Conservation (phyloP, 208 protist genomes). For the Leishmania braziliensis region DNA sequence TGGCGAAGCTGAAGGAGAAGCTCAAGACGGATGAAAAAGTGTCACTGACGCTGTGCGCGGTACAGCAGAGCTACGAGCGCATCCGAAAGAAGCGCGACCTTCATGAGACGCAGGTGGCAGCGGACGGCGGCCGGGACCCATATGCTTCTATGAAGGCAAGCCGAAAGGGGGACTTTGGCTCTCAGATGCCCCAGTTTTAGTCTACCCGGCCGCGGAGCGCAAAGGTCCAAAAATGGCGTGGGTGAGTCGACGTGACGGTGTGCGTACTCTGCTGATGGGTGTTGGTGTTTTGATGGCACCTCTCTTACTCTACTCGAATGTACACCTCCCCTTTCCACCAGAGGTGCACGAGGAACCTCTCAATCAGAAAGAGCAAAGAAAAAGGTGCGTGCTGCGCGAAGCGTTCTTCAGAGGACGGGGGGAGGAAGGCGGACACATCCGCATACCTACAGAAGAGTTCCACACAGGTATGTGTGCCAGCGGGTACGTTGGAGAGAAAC, state of each 20-base stretch:
- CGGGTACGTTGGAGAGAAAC: background rate
- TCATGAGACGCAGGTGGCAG: conserved; percentile 79
- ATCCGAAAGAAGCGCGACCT: conserved; percentile 81
- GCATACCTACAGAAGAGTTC: background rate
- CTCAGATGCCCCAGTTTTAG: conserved; percentile 62
- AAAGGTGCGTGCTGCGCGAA: background rate
- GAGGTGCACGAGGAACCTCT: background rate
- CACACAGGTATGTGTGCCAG: background rate
- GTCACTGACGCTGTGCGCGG: conserved; percentile 80
- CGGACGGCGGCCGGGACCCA: conserved; percentile 74
- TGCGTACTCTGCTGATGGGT: background rate
- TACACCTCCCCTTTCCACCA: background rate
- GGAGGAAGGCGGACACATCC: background rate
- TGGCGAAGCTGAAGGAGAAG: conserved; percentile 69
- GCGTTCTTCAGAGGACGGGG: background rate
- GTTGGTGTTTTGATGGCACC: background rate
- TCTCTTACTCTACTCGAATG: background rate
- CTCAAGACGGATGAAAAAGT: conserved; percentile 77
- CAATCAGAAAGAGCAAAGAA: background rate
- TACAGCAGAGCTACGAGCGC: conserved; percentile 83
- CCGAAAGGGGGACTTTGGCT: conserved; percentile 65
- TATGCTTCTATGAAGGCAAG: conserved; percentile 68
- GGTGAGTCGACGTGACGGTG: background rate
- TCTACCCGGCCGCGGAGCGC: background rate
- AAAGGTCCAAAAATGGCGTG: background rate